Percentiles rank a stretch among this genome's conserved stretches.
phyloP scores from a whole-genome alignment of 345 rosid species.

The Angophora floribunda region DNA sequence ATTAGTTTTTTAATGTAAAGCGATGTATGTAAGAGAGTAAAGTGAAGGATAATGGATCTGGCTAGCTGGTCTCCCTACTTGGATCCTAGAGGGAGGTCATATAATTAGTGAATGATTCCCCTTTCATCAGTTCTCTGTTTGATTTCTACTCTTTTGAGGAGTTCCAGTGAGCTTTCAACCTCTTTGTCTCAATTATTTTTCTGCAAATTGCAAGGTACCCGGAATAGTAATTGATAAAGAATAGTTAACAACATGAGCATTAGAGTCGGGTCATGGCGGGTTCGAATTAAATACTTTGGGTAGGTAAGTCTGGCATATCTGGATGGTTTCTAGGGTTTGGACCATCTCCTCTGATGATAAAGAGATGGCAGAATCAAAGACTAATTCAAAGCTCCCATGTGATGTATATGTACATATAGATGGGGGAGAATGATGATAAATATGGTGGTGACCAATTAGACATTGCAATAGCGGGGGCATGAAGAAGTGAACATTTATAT shows the following conservation, averaged over 20 bases:
- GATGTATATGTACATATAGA: background rate
- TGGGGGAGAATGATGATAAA: background rate
- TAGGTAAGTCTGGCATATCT: background rate
- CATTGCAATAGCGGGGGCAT: background rate
- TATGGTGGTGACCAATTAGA: background rate
- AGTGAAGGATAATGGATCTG: background rate
- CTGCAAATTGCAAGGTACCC: background rate
- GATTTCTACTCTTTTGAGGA: background rate
- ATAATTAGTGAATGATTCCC: background rate
- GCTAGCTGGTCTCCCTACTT: background rate
- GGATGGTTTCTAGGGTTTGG: background rate
- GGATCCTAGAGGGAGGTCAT: background rate
- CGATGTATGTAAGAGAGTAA: background rate
- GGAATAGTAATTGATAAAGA: background rate
- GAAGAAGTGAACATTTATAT: background rate
- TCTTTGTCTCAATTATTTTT: background rate
- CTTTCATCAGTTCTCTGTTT: background rate
- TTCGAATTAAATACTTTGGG: background rate
- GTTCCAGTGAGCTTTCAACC: background rate
- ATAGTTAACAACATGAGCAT: background rate
- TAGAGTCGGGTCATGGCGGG: background rate
- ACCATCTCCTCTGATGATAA: background rate
- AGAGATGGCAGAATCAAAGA: background rate
- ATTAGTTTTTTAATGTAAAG: background rate
- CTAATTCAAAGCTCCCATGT: background rate